Evolutionary conservation across 768 basidiomycete genomes (phyloP), one percentile per base, ranked within the genome.

Genomic region (Dictyophora rubrovolvata): DNA sequence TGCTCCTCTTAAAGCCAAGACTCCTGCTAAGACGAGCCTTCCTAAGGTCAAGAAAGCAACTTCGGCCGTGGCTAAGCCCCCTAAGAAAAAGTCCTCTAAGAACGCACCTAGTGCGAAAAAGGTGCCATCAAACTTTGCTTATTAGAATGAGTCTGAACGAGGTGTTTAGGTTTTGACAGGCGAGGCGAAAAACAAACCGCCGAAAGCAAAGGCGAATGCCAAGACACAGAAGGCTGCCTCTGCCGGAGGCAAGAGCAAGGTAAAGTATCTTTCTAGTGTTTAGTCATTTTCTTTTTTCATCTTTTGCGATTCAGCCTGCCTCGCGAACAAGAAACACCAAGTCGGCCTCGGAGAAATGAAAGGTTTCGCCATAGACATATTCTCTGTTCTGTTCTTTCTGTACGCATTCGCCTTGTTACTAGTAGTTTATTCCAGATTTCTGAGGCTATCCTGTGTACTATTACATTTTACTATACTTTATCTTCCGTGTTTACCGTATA

Each of bases 101-200:
- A 74, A 81, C 35, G 81, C 77, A 34, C 50, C 75, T 1, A n/a
- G 12, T 42, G 81, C 79, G 9, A 88, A 87, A 77, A 88, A 86
- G 81, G 83, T 83, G 54, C 17, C 17, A 54, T 60, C 48, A 16
- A 5, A 47, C 53, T 7, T 42, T 53, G 54, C 53, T 16, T n/a
- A 9, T 54, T 14, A 5, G 42, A 22, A 52, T 55, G 34, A 37
- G 17, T 49, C 49, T 33, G 20, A 48, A 33, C 63, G 8, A 18
- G 28, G n/a, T 55, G 17, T 36, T 20, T 63, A 85, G 84, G 73
- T 75, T 62, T 72, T 77, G 22, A 84, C 79, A 42, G 81, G 83
- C 9, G 72, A 74, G 0, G 73, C 71, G 11, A 65, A 78, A 22
- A 65, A 77, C 36, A 71, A 70, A 56, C 60, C 63, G 33, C 47